Evolutionary conservation across 441 rosid genomes (phyloP).

Genomic region (Erodium moschatum): DNA sequence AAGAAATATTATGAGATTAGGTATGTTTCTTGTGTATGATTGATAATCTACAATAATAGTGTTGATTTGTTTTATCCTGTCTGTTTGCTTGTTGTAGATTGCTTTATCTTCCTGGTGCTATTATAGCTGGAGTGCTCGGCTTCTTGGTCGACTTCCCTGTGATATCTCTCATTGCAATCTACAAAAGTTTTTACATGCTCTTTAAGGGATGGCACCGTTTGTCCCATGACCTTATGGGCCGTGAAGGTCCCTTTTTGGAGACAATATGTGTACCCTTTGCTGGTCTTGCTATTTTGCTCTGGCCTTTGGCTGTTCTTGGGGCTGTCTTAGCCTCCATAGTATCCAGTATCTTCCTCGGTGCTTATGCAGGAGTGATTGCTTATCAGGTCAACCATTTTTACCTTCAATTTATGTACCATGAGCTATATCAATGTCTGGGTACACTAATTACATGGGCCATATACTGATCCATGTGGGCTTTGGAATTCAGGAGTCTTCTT

Average conservation of each 20-base stretch:
- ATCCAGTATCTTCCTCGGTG: conserved; percentile 24
- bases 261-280: conserved; percentile 28
- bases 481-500: conserved; percentile 22
- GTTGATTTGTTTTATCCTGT: neutral
- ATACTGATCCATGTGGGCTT: neutral
- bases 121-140: conserved; percentile 21
- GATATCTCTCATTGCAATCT: conserved; percentile 22
- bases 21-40: conserved; percentile 1
- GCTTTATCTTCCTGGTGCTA: conserved; percentile 25
- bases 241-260: conserved; percentile 28
- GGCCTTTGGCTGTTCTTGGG: conserved; percentile 28
- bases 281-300: conserved; percentile 25
- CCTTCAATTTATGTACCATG: neutral
- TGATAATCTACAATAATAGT: neutral
- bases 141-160: conserved; percentile 24
- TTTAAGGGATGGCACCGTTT: conserved; percentile 27
- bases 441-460: neutral
- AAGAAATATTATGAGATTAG: conserved; percentile 23
- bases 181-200: conserved; percentile 26
- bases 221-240: conserved; percentile 27
- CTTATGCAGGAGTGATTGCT: conserved; percentile 24
- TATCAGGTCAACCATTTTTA: conserved; percentile 21
- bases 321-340: conserved; percentile 24
- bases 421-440: neutral
- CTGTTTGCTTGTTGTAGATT: conserved; percentile 14